phyloP scores from a whole-genome alignment of 495 filamentous ascomycete genomes.

The Cudoniella acicularis region DNA sequence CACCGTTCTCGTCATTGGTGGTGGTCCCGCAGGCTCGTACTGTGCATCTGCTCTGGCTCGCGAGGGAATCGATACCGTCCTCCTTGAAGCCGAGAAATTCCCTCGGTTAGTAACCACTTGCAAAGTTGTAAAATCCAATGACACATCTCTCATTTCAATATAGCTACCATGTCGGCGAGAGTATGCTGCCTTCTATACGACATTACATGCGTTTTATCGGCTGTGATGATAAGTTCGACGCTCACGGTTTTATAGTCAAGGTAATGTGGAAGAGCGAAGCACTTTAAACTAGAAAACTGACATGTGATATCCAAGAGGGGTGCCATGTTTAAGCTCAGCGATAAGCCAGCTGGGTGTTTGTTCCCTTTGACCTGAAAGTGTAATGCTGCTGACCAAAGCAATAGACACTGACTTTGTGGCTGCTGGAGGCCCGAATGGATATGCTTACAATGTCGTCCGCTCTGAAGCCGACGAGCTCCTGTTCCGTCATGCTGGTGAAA shows the following conservation, averaged over 20 bases:
- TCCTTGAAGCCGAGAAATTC: slow-evolving; percentile 44
- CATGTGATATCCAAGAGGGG: too few species aligned
- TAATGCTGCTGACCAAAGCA: background rate
- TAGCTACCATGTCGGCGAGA: slow-evolving; percentile 46
- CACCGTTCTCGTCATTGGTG: slow-evolving; percentile 43
- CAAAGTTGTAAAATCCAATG: background rate
- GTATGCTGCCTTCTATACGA: slow-evolving; percentile 46
- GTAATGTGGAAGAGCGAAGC: too few species aligned
- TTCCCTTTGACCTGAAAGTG: too few species aligned
- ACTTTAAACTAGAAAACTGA: too few species aligned
- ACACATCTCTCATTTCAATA: slow-evolving; percentile 8
- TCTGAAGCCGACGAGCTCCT: slow-evolving; percentile 50
- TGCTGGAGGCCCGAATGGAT: slow-evolving; percentile 35
- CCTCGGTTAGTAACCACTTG: slow-evolving; percentile 31
- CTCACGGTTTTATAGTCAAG: slow-evolving; percentile 44
- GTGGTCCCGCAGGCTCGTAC: slow-evolving; percentile 46
- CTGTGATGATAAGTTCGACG: slow-evolving; percentile 36
- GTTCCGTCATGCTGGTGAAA: slow-evolving; percentile 43
- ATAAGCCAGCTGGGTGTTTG: too few species aligned
- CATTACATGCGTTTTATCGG: slow-evolving; percentile 48
- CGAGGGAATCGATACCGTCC: slow-evolving; percentile 38
- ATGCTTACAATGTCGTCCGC: slow-evolving; percentile 51
- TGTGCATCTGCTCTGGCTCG: slow-evolving; percentile 39
- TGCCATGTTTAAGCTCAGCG: slow-evolving; percentile 43
- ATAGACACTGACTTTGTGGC: slow-evolving; percentile 47